Conservation (phyloP, 257 asterid genomes). For the Striga asiatica region DNA sequence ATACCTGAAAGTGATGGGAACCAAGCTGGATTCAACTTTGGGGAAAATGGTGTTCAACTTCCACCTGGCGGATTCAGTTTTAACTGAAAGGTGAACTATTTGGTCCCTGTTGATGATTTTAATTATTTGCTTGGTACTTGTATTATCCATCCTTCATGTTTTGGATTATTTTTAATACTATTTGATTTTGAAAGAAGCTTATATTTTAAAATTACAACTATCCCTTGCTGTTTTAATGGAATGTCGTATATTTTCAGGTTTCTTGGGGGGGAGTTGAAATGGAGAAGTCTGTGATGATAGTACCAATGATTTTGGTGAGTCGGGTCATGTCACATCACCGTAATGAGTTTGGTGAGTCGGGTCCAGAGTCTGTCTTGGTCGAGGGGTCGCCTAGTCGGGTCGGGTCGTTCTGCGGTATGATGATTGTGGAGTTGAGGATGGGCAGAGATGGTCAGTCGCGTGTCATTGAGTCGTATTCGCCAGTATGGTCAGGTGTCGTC, state of each 20-base stretch:
- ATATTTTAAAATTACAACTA: no score
- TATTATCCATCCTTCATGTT: background rate
- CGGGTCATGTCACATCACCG: slow-evolving; percentile 47
- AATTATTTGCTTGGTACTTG: no score
- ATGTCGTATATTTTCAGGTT: slow-evolving; percentile 15
- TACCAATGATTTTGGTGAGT: slow-evolving; percentile 43
- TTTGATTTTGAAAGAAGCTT: background rate
- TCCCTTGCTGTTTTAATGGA: no score
- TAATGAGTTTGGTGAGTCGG: slow-evolving; percentile 37
- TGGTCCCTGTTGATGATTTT: no score
- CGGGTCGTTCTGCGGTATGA: slow-evolving; percentile 25
- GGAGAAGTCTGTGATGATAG: no score
- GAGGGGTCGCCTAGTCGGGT: slow-evolving; percentile 30
- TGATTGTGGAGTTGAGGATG: slow-evolving; percentile 13
- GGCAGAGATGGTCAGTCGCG: slow-evolving; percentile 15
- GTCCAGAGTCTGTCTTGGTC: slow-evolving; percentile 32
- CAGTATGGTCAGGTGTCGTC: slow-evolving; percentile 2
- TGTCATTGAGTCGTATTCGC: slow-evolving; percentile 20
- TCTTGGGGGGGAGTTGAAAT: slow-evolving; percentile 19
- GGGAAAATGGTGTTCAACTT: slow-evolving; percentile 45
- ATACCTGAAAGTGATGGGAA: slow-evolving; percentile 40
- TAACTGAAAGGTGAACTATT: slow-evolving; percentile 41
- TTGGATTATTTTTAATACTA: background rate
- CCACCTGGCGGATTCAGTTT: slow-evolving; percentile 84
- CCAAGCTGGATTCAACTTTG: slow-evolving; percentile 65